Evolutionary conservation across 2,329 filamentous ascomycete species (phyloP).

Genomic region (Ophiognomonia clavigignenti-juglandacearum): DNA sequence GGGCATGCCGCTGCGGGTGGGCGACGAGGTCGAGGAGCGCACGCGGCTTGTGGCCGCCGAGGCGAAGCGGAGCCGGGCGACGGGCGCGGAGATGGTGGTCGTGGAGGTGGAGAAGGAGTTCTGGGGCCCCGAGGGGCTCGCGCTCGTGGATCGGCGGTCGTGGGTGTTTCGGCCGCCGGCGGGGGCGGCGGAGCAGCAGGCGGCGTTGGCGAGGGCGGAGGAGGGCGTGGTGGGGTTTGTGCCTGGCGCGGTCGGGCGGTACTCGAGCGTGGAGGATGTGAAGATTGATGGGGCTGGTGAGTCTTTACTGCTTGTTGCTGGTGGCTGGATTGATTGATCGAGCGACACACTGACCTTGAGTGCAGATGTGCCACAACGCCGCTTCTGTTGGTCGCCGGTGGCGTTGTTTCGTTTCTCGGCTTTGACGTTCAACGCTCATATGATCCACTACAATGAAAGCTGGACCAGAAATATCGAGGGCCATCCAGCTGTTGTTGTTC

Average conservation of each 20-base stretch:
- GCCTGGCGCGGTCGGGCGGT: not conserved
- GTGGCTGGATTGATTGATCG: too few relatives aligned
- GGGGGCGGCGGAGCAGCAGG: too few relatives aligned
- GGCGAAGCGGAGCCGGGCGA: slow-evolving; percentile 49
- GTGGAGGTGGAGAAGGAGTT: slow-evolving; percentile 61
- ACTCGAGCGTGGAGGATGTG: slow-evolving; percentile 9
- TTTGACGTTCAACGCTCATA: slow-evolving; percentile 80
- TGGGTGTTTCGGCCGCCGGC: slow-evolving; percentile 13
- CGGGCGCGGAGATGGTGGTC: slow-evolving; percentile 59
- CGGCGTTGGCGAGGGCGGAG: not conserved
- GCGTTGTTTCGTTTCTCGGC: slow-evolving; percentile 77
- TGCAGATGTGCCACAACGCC: slow-evolving; percentile 18
- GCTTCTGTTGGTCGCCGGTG: slow-evolving; percentile 39
- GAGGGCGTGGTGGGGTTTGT: not conserved
- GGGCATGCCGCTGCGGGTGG: slow-evolving; percentile 38
- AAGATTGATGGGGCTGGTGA: slow-evolving; percentile 4
- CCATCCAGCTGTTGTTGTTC: slow-evolving; percentile 68
- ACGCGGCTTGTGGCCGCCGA: slow-evolving; percentile 28
- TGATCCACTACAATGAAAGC: slow-evolving; percentile 71
- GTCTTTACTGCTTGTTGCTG: not conserved
- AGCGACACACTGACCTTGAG: not conserved
- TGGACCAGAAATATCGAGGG: slow-evolving; percentile 64
- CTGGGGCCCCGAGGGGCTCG: slow-evolving; percentile 43
- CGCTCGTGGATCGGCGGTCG: slow-evolving; percentile 49
- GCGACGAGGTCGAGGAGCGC: slow-evolving; percentile 34